Percentiles rank a stretch among this genome's conserved stretches.
These are phyloP conservation scores for Lachancea waltii DNA, from an alignment of 805 yeast species.

Conservation along the genomic window DNA sequence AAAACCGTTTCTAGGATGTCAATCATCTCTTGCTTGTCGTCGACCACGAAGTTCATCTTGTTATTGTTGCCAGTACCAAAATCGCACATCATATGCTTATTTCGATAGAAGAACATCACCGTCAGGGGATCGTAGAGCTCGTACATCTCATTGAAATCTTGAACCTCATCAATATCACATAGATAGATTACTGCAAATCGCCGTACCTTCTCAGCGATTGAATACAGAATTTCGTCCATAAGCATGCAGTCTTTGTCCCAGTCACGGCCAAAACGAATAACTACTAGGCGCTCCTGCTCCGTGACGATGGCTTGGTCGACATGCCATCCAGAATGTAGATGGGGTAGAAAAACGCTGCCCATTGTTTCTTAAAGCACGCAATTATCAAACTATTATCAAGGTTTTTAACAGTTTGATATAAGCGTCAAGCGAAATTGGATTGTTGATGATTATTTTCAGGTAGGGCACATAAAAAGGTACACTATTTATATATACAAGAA, in stretches of 20 bases:
- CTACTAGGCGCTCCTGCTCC: constrained; percentile 86
- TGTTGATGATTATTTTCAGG: too few species aligned
- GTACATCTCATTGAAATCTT: constrained; percentile 66
- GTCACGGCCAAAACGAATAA: constrained; percentile 83
- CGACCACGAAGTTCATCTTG: constrained; percentile 75
- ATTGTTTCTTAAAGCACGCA: too few species aligned
- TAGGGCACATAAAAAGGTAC: neutral
- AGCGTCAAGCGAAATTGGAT: too few species aligned
- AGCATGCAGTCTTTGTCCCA: constrained; percentile 71
- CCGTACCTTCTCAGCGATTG: constrained; percentile 73
- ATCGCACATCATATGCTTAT: constrained; percentile 97
- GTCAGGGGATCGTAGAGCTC: constrained; percentile 73
- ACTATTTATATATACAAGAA: neutral
- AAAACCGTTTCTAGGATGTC: constrained; percentile 86
- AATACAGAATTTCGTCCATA: constrained; percentile 81
- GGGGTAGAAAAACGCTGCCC: constrained; percentile 82
- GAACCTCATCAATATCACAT: constrained; percentile 83
- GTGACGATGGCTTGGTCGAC: constrained; percentile 94
- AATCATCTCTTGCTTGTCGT: constrained; percentile 80
- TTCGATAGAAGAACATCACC: constrained; percentile 87
- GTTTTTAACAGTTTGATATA: too few species aligned
- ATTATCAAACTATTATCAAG: too few species aligned
- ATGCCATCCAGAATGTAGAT: constrained; percentile 85
- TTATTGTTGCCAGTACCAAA: constrained; percentile 97
- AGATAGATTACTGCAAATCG: constrained; percentile 85